Base-by-base conservation (phyloP, 352 stramenopile genomes). In the Phytophthora niederhauseri region DNA sequence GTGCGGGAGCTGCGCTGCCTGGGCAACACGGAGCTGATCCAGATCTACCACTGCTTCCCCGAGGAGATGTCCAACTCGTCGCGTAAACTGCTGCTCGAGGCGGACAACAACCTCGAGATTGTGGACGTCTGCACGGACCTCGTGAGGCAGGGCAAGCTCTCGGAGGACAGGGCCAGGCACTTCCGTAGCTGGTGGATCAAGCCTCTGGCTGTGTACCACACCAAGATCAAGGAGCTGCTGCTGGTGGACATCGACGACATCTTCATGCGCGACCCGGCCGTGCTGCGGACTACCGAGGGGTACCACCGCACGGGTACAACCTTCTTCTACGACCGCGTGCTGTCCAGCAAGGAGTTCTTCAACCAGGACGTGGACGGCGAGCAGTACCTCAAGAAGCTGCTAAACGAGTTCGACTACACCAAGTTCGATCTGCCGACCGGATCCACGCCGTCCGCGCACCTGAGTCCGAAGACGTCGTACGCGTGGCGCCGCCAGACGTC, bases 241-340 rank as follows among this genome's bases (percentile, higher is more conserved):
- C 53, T 91, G 11, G 31, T 91, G 31, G 82, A 91, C 38, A 64
- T 82, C 0, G 82, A 88, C 53, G 78, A 79, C 19, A 75, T 91
- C 38, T 72, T 83, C n/a, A 62, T 88, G 57, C 61, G 55, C 3
- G 71, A 91, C 51, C 81, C 83, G 3, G 72, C 79, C 0, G 62
- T 79, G 20, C 43, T 91, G 14, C 79, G 82, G 7, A 59, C 57
- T 0, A 77, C 79, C 0, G 59, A 69, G 0, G 82, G 80, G 6
- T 91, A 91, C 46, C 53, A 61, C 15, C 48, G 64, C 22, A 86
- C 75, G 0, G 80, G 82, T 17, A 87, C 82, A 15, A 85, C 70
- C 15, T 91, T 91, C 66, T 91, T 91, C 76, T 87, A 87, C 59
- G 82, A 91, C 54, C 82, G 82, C n/a, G 78, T 91, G 14, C 73